Evolutionary conservation across 2,329 filamentous ascomycete genomes (phyloP), one percentile per base, ranked within the genome.

Genomic region (Ophiognomonia clavigignenti-juglandacearum): DNA sequence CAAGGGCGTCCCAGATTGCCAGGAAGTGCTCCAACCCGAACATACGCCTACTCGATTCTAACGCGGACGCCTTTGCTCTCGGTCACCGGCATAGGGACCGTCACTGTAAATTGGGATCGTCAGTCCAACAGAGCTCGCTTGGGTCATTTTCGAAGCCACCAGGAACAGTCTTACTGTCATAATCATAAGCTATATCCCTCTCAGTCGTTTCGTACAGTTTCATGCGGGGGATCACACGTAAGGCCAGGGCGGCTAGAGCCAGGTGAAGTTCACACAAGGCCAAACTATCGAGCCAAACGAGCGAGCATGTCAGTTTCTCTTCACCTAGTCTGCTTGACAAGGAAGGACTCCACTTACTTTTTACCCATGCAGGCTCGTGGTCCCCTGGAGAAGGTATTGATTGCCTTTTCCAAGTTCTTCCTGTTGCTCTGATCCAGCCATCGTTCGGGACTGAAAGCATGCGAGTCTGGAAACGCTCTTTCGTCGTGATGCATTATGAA

Each of bases 301-400:
- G n/a, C n/a, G n/a, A n/a, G n/a, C n/a, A n/a, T n/a, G n/a, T n/a
- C n/a, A n/a, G n/a, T n/a, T n/a, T n/a, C n/a, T n/a, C n/a, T n/a
- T n/a, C n/a, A n/a, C n/a, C n/a, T n/a, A n/a, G 41, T 49, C 23
- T 45, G 35, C 18, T 39, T 13, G n/a, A 31, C 10, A n/a, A 35
- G 19, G 13, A 22, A 22, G 9, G n/a, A 23, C n/a, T n/a, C n/a
- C 23, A 56, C 57, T 54, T 35, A 61, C 59, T 59, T 57, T 49
- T 57, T 57, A 1, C 57, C 59, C 9, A 56, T 9, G 23, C 57
- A 61, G 11, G 24, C 38, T n/a, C 59, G 50, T 20, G 51, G 58
- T 8, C 59, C 58, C 43, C 50, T 59, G 9, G 45, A 49, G 26
- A 45, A 45, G 4, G 36, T 11, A 14, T 31, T 45, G 2, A 32